phyloP scores from a whole-genome alignment of 108 stramenopile genomes.

The Stephanodiscus triporus region DNA sequence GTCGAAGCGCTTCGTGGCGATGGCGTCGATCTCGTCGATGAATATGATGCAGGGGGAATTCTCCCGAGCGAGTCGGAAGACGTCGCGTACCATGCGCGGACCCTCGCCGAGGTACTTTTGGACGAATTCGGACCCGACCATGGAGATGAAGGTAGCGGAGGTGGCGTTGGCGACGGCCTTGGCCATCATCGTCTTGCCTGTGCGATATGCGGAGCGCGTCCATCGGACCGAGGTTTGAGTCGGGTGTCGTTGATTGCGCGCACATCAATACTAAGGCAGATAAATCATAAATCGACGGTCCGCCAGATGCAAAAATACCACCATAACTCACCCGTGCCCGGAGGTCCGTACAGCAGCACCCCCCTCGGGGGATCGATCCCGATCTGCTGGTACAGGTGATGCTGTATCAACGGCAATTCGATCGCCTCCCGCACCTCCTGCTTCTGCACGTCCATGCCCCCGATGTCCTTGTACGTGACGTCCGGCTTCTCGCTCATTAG shows the following conservation, averaged over 20 bases:
- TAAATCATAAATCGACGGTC: too few relatives aligned
- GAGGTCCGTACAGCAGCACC: constrained; percentile 94
- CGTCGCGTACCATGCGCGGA: constrained; percentile 99
- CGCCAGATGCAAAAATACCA: not conserved
- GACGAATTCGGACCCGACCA: constrained; percentile 99
- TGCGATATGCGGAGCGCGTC: constrained; percentile 15
- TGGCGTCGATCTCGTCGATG: constrained; percentile 99
- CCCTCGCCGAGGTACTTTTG: constrained; percentile 99
- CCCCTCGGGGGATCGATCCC: constrained; percentile 99
- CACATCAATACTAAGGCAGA: too few relatives aligned
- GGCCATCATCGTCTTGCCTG: constrained; percentile 99
- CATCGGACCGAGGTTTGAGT: not conserved
- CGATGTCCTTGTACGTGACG: constrained; percentile 98
- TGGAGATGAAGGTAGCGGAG: constrained; percentile 96
- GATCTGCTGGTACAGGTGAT: constrained; percentile 98
- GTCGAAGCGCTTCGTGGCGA: constrained; percentile 99
- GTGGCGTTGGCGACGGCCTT: constrained; percentile 99
- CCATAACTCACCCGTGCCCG: constrained; percentile 44
- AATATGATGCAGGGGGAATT: constrained; percentile 98
- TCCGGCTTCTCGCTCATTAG: constrained; percentile 99
- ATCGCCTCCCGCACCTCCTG: constrained; percentile 99
- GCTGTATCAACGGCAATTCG: constrained; percentile 97
- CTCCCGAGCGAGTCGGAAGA: constrained; percentile 98
- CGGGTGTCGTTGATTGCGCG: not conserved
- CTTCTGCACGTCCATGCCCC: constrained; percentile 99